A percentile compares a stretch with the other conserved stretches of the same genome.
Evolutionary conservation across 768 basidiomycete genomes (phyloP).

Genomic region (Multifurca ochricompacta): DNA sequence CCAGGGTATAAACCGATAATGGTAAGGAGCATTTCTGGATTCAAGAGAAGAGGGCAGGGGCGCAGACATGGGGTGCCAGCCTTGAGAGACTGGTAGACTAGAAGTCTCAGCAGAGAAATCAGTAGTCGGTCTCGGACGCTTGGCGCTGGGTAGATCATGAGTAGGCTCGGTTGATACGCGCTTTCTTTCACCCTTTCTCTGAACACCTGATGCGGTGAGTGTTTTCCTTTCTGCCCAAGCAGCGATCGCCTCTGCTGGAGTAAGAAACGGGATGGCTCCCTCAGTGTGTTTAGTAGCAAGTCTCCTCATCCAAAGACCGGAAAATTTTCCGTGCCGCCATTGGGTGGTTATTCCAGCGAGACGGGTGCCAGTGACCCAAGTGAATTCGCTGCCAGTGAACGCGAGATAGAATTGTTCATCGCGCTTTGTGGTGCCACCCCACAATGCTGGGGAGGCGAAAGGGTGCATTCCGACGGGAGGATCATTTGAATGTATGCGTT

Average conservation of each 20-base stretch:
- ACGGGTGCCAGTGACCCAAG: slow-evolving; percentile 2
- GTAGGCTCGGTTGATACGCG: background rate
- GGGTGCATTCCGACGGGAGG: slow-evolving; percentile 3
- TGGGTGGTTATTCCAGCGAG: background rate
- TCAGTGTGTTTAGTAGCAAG: slow-evolving; percentile 4
- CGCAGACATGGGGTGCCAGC: background rate
- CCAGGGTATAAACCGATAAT: background rate
- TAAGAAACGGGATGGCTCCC: slow-evolving; percentile 1
- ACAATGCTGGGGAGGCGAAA: slow-evolving; percentile 1
- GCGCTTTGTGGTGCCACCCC: slow-evolving; percentile 3
- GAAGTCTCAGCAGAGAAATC: too few species aligned
- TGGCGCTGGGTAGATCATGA: background rate
- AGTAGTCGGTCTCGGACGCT: background rate
- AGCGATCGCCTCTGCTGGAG: background rate
- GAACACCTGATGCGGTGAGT: slow-evolving; percentile 2
- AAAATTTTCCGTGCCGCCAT: slow-evolving; percentile 1
- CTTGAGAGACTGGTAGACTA: background rate
- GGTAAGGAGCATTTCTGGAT: background rate
- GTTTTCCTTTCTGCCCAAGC: slow-evolving; percentile 3
- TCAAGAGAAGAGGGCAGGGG: background rate
- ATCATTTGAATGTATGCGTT: background rate
- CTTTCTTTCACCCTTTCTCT: background rate
- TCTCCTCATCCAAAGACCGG: slow-evolving; percentile 2
- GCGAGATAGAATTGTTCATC: slow-evolving; percentile 4
- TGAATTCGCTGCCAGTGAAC: slow-evolving; percentile 6